Evolutionary conservation across 2,329 filamentous ascomycete species (phyloP).

Genomic region (Pochonia chlamydosporia): DNA sequence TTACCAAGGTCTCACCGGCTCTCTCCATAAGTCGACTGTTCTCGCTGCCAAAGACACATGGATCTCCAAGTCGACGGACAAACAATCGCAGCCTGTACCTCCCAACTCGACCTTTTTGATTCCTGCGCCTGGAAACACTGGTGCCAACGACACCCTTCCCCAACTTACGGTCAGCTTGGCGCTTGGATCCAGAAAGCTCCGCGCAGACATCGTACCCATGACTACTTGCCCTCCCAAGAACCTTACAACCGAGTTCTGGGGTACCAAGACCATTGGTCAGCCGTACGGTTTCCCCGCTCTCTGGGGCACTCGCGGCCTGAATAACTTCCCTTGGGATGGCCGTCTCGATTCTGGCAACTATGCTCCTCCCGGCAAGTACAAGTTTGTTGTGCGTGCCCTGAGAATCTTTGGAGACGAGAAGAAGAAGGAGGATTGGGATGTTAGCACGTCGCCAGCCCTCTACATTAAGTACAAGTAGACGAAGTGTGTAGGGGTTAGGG

Average conservation of each 20-base stretch:
- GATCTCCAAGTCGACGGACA: conserved; percentile 28
- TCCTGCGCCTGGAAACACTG: conserved; percentile 31
- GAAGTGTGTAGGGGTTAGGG: neutral
- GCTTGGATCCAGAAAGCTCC: conserved; percentile 39
- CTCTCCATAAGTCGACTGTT: conserved; percentile 23
- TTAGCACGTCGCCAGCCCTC: conserved; percentile 34
- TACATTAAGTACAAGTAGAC: conserved; percentile 33
- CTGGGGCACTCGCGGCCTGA: conserved; percentile 20
- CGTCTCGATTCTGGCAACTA: conserved; percentile 39
- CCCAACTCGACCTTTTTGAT: conserved; percentile 35
- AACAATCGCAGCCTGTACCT: conserved; percentile 16
- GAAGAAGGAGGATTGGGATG: conserved; percentile 41
- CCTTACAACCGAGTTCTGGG: conserved; percentile 25
- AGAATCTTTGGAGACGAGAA: conserved; percentile 44
- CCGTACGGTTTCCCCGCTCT: conserved; percentile 35
- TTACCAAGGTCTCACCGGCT: conserved; percentile 34
- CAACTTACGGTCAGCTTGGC: conserved; percentile 33
- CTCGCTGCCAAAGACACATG: conserved; percentile 18
- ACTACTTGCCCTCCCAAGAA: conserved; percentile 20
- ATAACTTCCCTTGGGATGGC: conserved; percentile 37
- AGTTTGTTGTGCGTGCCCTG: conserved; percentile 41
- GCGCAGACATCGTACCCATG: conserved; percentile 38
- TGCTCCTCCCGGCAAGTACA: conserved; percentile 44
- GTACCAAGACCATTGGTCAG: conserved; percentile 36
- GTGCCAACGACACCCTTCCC: conserved; percentile 28